Conservation (phyloP, 2,329 filamentous ascomycete species). For the Claviceps digitariae region DNA sequence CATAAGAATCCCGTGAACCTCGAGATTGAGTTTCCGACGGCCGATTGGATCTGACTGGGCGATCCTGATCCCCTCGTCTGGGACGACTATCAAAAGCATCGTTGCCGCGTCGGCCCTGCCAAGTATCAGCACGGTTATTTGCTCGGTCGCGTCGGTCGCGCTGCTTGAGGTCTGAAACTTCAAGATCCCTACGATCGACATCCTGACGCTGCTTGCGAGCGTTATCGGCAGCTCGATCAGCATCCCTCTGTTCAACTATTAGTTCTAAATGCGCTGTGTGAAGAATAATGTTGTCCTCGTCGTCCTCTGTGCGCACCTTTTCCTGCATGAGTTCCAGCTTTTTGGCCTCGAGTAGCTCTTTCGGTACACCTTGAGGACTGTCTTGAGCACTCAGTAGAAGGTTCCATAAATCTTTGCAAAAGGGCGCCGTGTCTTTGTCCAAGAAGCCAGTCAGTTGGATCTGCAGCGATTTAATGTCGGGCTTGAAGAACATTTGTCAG, state of each 20-base stretch:
- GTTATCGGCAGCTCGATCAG: constrained; percentile 68
- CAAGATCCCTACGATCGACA: constrained; percentile 56
- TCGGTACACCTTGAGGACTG: constrained; percentile 81
- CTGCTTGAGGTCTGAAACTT: constrained; percentile 54
- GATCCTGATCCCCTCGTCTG: constrained; percentile 28
- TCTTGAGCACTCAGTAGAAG: constrained; percentile 80
- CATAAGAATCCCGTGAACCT: constrained; percentile 29
- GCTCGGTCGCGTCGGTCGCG: constrained; percentile 44
- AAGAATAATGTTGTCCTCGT: too few species aligned
- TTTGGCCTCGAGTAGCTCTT: constrained; percentile 90
- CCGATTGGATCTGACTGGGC: constrained; percentile 31
- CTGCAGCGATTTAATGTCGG: constrained; percentile 89
- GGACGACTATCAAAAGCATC: constrained; percentile 31
- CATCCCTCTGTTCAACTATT: constrained; percentile 48
- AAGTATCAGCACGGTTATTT: constrained; percentile 38
- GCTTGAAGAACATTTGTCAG: constrained; percentile 37
- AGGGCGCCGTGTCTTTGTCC: constrained; percentile 75
- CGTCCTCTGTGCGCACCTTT: constrained; percentile 48
- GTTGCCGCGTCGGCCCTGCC: constrained; percentile 40
- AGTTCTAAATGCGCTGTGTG: neutral
- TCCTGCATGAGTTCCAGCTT: constrained; percentile 90
- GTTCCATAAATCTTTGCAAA: constrained; percentile 91
- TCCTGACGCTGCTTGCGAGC: constrained; percentile 58
- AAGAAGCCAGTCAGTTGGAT: constrained; percentile 92
- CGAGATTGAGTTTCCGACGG: constrained; percentile 33